Percentiles rank a stretch among this genome's conserved stretches.
These are phyloP conservation scores for Cerrena zonata DNA, from an alignment of 1,284 basidiomycete genomes.

Conservation along the genomic window DNA sequence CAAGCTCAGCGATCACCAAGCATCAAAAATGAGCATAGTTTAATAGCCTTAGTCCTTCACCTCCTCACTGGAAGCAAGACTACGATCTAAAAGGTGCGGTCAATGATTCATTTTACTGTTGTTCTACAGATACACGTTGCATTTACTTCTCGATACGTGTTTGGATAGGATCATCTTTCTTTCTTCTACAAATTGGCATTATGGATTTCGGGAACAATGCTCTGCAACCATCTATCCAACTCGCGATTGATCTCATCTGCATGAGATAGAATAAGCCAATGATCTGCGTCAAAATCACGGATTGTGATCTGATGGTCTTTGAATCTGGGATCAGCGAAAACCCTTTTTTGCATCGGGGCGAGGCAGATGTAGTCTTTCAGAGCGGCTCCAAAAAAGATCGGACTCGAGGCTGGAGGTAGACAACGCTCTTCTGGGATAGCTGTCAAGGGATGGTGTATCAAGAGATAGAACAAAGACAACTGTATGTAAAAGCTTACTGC, in stretches of 20 bases:
- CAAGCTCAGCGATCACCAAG: too few relatives aligned
- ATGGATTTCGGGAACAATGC: conserved; percentile 23
- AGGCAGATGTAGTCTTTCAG: conserved; percentile 24
- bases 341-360: conserved; percentile 14
- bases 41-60: too few relatives aligned
- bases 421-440: conserved; percentile 23
- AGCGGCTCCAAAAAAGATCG: conserved; percentile 27
- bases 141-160: too few relatives aligned
- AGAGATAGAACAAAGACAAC: too few relatives aligned
- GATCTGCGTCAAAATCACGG: conserved; percentile 24
- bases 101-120: too few relatives aligned
- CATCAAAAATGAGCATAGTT: too few relatives aligned
- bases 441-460: too few relatives aligned
- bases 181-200: neutral
- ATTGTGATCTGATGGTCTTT: conserved; percentile 26
- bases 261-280: conserved; percentile 25
- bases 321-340: conserved; percentile 10
- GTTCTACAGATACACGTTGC: too few relatives aligned
- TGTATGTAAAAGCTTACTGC: conserved; percentile 15
- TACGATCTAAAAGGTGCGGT: too few relatives aligned
- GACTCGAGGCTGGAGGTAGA: conserved; percentile 25
- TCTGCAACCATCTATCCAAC: conserved; percentile 66
- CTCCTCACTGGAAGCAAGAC: too few relatives aligned
- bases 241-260: conserved; percentile 45
- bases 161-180: neutral